Base-by-base conservation (phyloP, 148 eudicot species). In the Chenopodium suecicum region DNA sequence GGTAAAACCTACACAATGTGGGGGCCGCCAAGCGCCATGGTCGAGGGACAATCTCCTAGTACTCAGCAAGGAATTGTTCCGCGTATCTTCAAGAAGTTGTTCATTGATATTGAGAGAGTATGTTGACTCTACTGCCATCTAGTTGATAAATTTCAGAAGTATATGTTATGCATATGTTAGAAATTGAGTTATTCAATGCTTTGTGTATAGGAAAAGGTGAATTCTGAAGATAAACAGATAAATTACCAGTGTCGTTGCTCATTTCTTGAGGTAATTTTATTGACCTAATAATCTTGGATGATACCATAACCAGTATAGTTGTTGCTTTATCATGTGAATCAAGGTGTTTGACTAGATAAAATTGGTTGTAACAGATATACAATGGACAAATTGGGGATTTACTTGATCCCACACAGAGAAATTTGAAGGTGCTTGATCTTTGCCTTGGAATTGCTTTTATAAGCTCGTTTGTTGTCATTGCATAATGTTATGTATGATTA, bases 1-100 rank as follows among this genome's bases (percentile, higher is more conserved):
- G 98, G 98, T 8, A 97, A 97, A 87, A 90, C 97, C 50, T 97
- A 92, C 91, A 94, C 99, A 25, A 85, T 97, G 93, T 97, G 99
- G 98, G 99, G 99, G 60, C 99, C 97, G 0, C 97, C 92, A 29
- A 91, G 97, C 37, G 94, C 95, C 50, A 92, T 97, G 97, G 93
- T 97, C 46, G 95, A 94, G 72, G 91, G 89, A 76, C 93, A 89
- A 56, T 83, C 86, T 63, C 74, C 85, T 34, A 84, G 83, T 76
- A 86, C 84, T 81, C 88, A 85, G 76, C 97, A 88, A 86, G 98
- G 99, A 41, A 86, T 97, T 75, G 97, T 88, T 72, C 99, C 99
- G 1, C 94, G 97, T 76, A 87, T 92, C 83, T 94, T 97, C 81
- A 89, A 90, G 89, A 89, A 84, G 90, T 81, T 97, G 76, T 92